Evolutionary conservation across 1,284 basidiomycete species (phyloP), one percentile per base, ranked within the genome.

Genomic region (Cutaneotrichosporon mucoides): DNA sequence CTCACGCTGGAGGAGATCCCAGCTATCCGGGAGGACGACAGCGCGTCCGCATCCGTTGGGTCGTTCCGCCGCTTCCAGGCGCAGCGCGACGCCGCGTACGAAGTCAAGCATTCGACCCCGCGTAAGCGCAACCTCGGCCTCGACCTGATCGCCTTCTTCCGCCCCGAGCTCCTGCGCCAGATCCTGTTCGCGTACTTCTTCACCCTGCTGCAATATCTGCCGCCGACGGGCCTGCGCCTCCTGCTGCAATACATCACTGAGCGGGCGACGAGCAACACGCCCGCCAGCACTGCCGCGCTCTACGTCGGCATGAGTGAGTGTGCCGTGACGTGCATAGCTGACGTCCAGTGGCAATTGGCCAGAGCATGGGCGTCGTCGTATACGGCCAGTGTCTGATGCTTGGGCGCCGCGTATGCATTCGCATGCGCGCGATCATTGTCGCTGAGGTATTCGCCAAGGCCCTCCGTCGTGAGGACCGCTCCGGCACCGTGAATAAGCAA

Each of bases 401-500:
- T 36, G 83, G 83, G 12, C 72, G 82, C 12, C 72, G 81, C 35
- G 59, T 77, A 24, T 81, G 81, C 56, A 78, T 82, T 34, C 70
- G 79, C 12, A 62, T 78, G 37, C 70, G 79, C 36, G 76, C 81
- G 1, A 79, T 84, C 60, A 77, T 84, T 56, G 77, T 83, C 61
- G 73, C 79, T 43, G 82, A 84, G 59, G 80, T 83, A 35, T 81
- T 83, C 62, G 79, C 81, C 53, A 84, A 84, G 69, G 80, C 81
- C 0, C 75, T 84, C 0, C 76, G 82, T 11, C 68, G 82, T 16
- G 76, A 79, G 56, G 81, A 83, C 63, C 71, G 76, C 41, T 70
- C 76, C n/a, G 76, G 77, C 0, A 61, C 68, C 1, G 72, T 71
- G 48, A 24, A 24, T 24, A 73, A 71, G 57, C 68, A 68, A 24